A percentile compares a stretch with the other conserved stretches of the same genome.
These are phyloP conservation scores for Dryas alaskensis DNA, from an alignment of 306 rosid species.

Conservation along the genomic window DNA sequence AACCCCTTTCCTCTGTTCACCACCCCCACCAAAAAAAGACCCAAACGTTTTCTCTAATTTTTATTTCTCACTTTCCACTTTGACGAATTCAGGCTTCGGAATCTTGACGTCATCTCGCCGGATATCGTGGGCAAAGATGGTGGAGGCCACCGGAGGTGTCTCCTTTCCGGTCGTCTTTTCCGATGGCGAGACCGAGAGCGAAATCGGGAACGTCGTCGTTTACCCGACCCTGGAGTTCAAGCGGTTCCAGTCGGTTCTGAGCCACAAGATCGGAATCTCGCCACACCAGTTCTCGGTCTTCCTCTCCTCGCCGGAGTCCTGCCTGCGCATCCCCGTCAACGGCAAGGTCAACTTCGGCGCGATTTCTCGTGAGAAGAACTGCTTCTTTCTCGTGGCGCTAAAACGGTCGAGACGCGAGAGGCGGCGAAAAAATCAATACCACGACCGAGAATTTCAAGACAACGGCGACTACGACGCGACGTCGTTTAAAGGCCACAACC, in stretches of 20 bases:
- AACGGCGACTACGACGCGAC: neutral
- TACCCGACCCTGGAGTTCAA: constrained; percentile 41
- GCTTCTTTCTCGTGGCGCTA: constrained; percentile 53
- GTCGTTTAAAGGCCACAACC: neutral
- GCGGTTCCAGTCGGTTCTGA: constrained; percentile 33
- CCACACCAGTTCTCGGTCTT: constrained; percentile 49
- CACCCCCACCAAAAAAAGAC: neutral
- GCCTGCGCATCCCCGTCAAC: constrained; percentile 47
- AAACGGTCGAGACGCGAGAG: constrained; percentile 50
- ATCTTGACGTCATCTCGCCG: constrained; percentile 6
- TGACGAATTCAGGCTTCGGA: neutral
- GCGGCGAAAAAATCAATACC: constrained; percentile 24
- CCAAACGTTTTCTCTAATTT: neutral
- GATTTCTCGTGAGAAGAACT: constrained; percentile 30
- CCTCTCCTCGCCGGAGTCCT: constrained; percentile 30
- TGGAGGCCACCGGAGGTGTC: constrained; percentile 19
- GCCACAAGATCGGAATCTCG: constrained; percentile 56
- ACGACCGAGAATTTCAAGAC: neutral
- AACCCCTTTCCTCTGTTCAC: constrained; percentile 16
- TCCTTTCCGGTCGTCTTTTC: constrained; percentile 43
- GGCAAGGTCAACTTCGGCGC: constrained; percentile 49
- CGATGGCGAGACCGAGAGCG: constrained; percentile 50
- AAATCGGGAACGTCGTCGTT: constrained; percentile 45
- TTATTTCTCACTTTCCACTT: neutral
- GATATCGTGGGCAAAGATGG: constrained; percentile 19